A percentile compares a stretch with the other conserved stretches of the same genome.
These are phyloP conservation scores for Sordariomycetes sp. DNA, from an alignment of 2,329 filamentous ascomycete species.

Conservation along the genomic window DNA sequence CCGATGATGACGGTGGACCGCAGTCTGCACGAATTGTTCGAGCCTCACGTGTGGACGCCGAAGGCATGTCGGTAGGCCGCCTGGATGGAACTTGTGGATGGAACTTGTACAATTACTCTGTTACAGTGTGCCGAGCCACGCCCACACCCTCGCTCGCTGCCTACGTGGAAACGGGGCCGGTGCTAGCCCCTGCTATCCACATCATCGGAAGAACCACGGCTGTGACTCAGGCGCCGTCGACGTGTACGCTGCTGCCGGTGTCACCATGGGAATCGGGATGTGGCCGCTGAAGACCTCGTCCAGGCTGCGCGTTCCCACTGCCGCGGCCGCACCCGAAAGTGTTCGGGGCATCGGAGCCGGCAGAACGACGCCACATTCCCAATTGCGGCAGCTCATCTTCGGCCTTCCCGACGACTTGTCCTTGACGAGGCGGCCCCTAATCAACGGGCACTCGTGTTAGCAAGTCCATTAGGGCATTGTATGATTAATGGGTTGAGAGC, in stretches of 20 bases:
- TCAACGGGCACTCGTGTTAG: neutral
- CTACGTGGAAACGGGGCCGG: neutral
- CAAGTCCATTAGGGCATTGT: neutral
- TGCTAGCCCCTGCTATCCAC: neutral
- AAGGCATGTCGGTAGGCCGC: neutral
- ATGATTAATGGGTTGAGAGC: neutral
- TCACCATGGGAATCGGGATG: constrained; percentile 1
- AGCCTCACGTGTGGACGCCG: neutral
- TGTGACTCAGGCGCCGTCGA: neutral
- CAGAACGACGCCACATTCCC: constrained; percentile 87
- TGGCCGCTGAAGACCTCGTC: neutral
- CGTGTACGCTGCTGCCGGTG: neutral
- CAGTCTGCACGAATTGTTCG: neutral
- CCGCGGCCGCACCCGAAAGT: neutral
- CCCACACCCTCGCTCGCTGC: neutral
- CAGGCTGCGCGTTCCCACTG: neutral
- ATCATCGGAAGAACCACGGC: neutral
- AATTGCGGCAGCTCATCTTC: constrained; percentile 80
- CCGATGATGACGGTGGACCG: neutral
- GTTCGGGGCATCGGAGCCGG: constrained; percentile 30
- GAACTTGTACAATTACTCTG: too few species aligned
- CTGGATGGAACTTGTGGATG: too few species aligned
- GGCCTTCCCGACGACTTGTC: constrained; percentile 53
- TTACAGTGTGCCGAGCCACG: neutral
- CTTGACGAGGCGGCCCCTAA: constrained; percentile 66